Conservation (phyloP, 331 rosid species). For the Quercus lobata region DNA sequence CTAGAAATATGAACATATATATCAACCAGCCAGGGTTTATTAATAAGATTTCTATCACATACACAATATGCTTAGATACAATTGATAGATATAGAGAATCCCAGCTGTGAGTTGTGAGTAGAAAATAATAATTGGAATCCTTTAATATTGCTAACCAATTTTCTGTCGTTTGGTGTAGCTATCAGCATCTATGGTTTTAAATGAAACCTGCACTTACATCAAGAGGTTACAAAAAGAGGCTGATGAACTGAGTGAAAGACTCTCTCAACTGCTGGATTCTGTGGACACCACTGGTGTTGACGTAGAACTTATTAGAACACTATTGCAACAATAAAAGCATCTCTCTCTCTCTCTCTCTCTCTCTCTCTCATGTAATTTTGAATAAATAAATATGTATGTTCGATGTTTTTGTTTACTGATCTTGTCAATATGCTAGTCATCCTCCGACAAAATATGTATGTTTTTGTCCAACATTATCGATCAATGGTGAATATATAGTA, state of each 20-base stretch:
- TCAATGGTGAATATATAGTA: not conserved
- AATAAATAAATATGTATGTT: not conserved
- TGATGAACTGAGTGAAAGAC: slow-evolving; percentile 49
- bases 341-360: slow-evolving; percentile 5
- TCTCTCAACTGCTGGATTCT: slow-evolving; percentile 48
- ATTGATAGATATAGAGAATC: not conserved
- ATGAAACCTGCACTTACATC: slow-evolving; percentile 60
- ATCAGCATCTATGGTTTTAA: slow-evolving; percentile 45
- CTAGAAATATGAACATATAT: no score
- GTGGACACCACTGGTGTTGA: slow-evolving; percentile 41
- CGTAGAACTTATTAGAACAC: slow-evolving; percentile 31
- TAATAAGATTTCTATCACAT: not conserved
- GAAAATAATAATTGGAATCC: not conserved
- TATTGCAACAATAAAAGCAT: slow-evolving; percentile 23
- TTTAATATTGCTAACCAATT: not conserved
- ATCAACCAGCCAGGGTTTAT: not conserved
- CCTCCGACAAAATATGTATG: not conserved
- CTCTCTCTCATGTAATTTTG: not conserved
- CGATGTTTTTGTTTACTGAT: not conserved
- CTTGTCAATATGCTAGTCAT: not conserved
- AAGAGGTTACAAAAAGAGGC: slow-evolving; percentile 62
- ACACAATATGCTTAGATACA: not conserved
- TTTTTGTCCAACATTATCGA: slow-evolving; percentile 4
- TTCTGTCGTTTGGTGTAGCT: slow-evolving; percentile 26
- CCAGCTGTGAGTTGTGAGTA: no score